Conservation (phyloP, 176 grass and related monocot species). For the Thalia dealbata region DNA sequence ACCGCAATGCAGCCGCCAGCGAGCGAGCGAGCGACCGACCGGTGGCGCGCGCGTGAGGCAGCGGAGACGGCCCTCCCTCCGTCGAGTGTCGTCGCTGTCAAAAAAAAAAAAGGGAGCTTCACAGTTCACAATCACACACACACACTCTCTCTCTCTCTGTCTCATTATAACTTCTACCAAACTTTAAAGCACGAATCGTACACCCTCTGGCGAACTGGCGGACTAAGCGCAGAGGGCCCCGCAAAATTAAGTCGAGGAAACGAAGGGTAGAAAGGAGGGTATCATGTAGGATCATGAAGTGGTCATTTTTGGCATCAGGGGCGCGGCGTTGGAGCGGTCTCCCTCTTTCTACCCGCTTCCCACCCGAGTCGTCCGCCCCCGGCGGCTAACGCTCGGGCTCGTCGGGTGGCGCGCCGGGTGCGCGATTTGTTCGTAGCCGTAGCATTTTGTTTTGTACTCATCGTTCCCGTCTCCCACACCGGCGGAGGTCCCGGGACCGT, state of each 20-base stretch:
- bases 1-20: background rate
- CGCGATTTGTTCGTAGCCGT: too few species aligned
- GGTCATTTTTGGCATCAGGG: background rate
- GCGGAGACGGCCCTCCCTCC: background rate
- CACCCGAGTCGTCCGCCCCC: background rate
- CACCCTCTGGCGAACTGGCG: background rate
- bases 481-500: too few species aligned
- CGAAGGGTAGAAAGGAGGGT: background rate
- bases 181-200: background rate
- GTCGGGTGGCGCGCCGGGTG: too few species aligned
- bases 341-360: background rate
- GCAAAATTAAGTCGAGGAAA: background rate
- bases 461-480: too few species aligned
- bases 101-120: slow-evolving; percentile 5
- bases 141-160: background rate
- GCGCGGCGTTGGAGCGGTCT: background rate
- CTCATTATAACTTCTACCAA: background rate
- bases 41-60: background rate
- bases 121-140: background rate
- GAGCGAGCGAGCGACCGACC: background rate
- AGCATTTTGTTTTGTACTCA: too few species aligned
- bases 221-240: background rate
- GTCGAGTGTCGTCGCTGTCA: background rate
- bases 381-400: too few species aligned
- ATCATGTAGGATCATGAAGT: background rate